Evolutionary conservation across 192 early-diverging fungal genomes (phyloP).

Genomic region (Chytriomyces confervae): DNA sequence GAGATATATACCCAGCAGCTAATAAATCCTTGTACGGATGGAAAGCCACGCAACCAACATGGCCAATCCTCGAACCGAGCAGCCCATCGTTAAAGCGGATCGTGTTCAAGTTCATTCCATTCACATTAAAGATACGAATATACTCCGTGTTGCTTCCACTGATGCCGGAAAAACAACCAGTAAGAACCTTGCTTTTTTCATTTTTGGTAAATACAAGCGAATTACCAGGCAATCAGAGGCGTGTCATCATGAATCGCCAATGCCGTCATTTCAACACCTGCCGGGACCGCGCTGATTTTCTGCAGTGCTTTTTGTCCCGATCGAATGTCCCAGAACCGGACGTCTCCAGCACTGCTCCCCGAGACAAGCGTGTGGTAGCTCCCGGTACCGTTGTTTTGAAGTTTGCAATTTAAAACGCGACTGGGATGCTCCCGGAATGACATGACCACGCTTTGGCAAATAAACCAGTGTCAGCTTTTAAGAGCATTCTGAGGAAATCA

Average conservation of each 20-base stretch:
- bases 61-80: conserved; percentile 56
- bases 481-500: neutral
- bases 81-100: conserved; percentile 57
- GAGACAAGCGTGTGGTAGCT: conserved; percentile 62
- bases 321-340: conserved; percentile 52
- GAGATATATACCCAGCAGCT: conserved; percentile 10
- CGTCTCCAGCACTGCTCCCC: conserved; percentile 52
- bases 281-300: neutral
- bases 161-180: neutral
- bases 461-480: conserved; percentile 37
- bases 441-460: conserved; percentile 57
- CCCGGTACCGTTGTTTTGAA: conserved; percentile 22
- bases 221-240: conserved; percentile 46
- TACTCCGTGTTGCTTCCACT: conserved; percentile 52
- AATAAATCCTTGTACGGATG: conserved; percentile 71
- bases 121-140: conserved; percentile 58
- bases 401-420: conserved; percentile 51
- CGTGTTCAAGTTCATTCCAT: conserved; percentile 40
- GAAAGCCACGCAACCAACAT: conserved; percentile 65
- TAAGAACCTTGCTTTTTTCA: neutral
- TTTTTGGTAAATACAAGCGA: neutral
- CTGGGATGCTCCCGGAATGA: conserved; percentile 67
- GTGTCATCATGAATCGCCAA: conserved; percentile 42
- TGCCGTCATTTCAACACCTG: conserved; percentile 36
- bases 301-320: neutral